phyloP scores from a whole-genome alignment of 2,329 filamentous ascomycete genomes.

The Colletotrichum eleusines region DNA sequence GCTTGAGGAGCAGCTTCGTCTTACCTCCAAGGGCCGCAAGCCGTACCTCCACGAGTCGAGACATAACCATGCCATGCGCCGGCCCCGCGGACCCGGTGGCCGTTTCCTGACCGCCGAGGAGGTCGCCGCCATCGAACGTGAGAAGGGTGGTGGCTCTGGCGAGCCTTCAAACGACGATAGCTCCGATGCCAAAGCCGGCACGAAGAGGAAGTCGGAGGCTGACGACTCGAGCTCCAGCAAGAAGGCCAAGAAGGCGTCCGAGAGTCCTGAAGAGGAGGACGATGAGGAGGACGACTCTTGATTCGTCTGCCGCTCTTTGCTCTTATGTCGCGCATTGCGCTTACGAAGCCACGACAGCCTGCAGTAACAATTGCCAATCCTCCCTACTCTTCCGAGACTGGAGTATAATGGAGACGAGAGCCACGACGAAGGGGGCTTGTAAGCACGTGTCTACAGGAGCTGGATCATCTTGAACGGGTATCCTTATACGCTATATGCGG shows the following conservation, averaged over 20 bases:
- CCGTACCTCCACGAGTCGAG: constrained; percentile 97
- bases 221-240: constrained; percentile 64
- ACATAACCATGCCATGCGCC: constrained; percentile 97
- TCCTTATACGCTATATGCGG: constrained; percentile 34
- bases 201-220: constrained; percentile 72
- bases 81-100: constrained; percentile 92
- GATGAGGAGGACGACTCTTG: constrained; percentile 56
- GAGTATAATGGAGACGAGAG: constrained; percentile 38
- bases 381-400: constrained; percentile 33
- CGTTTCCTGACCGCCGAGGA: constrained; percentile 97
- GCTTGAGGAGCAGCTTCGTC: constrained; percentile 88
- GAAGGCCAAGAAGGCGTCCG: constrained; percentile 66
- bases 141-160: constrained; percentile 56
- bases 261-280: constrained; percentile 54
- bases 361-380: constrained; percentile 27
- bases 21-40: constrained; percentile 95
- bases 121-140: constrained; percentile 87
- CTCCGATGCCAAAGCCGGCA: constrained; percentile 54
- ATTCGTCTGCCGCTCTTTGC: constrained; percentile 40
- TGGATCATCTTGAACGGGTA: constrained; percentile 26
- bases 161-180: constrained; percentile 45
- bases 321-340: constrained; percentile 47
- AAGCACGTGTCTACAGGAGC: constrained; percentile 31
- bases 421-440: constrained; percentile 22
- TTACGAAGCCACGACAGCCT: constrained; percentile 54